Percentiles rank a stretch among this genome's conserved stretches.
Evolutionary conservation across 2,329 filamentous ascomycete genomes (phyloP).

Genomic region (Aureobasidium sp.): DNA sequence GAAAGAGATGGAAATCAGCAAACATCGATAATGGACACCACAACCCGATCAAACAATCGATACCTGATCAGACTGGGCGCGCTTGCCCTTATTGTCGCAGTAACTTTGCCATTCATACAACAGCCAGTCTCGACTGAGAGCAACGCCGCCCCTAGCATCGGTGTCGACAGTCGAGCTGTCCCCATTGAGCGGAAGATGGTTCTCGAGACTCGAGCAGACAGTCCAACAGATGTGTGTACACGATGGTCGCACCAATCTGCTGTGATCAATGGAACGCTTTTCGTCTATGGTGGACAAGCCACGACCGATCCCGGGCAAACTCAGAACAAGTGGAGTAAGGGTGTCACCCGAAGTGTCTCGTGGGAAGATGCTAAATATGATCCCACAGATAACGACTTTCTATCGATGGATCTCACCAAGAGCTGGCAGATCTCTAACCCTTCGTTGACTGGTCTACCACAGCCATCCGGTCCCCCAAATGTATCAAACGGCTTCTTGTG

Average conservation of each 20-base stretch:
- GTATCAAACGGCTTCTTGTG: slow-evolving; percentile 69
- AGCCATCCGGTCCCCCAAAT: slow-evolving; percentile 60
- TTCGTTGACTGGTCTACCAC: slow-evolving; percentile 52
- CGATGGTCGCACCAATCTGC: slow-evolving; percentile 61
- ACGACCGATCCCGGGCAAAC: slow-evolving; percentile 51
- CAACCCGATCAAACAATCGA: not conserved
- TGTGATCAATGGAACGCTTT: slow-evolving; percentile 65
- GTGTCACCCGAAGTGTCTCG: slow-evolving; percentile 12
- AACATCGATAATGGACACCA: not conserved
- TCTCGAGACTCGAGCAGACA: slow-evolving; percentile 34
- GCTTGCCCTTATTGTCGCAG: slow-evolving; percentile 21
- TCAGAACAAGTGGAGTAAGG: slow-evolving; percentile 60
- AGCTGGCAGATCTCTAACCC: slow-evolving; percentile 63
- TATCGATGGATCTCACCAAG: slow-evolving; percentile 62
- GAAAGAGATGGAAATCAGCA: not conserved
- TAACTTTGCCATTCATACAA: slow-evolving; percentile 23
- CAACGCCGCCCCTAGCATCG: slow-evolving; percentile 21
- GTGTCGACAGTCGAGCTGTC: slow-evolving; percentile 25
- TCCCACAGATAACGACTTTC: slow-evolving; percentile 57
- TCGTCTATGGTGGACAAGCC: slow-evolving; percentile 65
- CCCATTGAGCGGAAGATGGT: slow-evolving; percentile 14
- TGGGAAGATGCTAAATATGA: slow-evolving; percentile 12
- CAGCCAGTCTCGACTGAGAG: slow-evolving; percentile 19
- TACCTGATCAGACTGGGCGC: not conserved
- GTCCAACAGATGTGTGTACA: slow-evolving; percentile 51